phyloP scores from a whole-genome alignment of 2,329 filamentous ascomycete genomes.

The Calonectria henricotiae region DNA sequence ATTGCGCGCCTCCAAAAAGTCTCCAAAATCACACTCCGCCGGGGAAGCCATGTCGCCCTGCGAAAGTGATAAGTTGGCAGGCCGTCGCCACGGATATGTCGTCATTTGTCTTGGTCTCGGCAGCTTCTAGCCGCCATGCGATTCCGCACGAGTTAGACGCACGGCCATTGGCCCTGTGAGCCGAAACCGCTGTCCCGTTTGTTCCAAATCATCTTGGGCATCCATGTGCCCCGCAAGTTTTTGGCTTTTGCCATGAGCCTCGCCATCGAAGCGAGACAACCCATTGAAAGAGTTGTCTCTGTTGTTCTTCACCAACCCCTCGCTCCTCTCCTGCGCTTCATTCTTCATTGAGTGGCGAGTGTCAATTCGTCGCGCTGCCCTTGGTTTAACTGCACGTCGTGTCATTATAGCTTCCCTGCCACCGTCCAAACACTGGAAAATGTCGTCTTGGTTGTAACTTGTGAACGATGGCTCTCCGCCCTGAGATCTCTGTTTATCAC shows the following conservation, averaged over 20 bases:
- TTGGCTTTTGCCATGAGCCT: neutral
- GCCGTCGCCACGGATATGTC: neutral
- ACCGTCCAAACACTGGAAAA: neutral
- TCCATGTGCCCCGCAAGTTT: neutral
- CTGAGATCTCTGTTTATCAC: constrained; percentile 8
- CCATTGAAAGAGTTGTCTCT: neutral
- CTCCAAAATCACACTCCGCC: neutral
- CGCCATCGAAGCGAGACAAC: constrained; percentile 19
- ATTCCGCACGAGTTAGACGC: neutral
- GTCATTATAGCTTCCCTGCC: neutral
- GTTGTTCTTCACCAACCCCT: neutral
- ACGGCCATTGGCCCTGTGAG: neutral
- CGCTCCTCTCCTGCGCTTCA: neutral
- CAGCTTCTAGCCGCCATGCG: neutral
- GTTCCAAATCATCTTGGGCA: constrained; percentile 1
- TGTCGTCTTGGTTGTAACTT: neutral
- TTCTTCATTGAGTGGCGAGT: constrained; percentile 17
- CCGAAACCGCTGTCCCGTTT: neutral
- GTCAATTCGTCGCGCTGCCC: neutral
- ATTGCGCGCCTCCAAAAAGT: neutral
- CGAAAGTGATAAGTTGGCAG: neutral
- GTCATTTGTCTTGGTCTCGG: neutral
- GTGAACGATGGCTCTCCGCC: neutral
- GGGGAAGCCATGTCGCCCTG: constrained; percentile 13
- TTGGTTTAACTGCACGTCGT: neutral